Base-by-base conservation (phyloP, 257 asterid species). In the Solanum rostratum region DNA sequence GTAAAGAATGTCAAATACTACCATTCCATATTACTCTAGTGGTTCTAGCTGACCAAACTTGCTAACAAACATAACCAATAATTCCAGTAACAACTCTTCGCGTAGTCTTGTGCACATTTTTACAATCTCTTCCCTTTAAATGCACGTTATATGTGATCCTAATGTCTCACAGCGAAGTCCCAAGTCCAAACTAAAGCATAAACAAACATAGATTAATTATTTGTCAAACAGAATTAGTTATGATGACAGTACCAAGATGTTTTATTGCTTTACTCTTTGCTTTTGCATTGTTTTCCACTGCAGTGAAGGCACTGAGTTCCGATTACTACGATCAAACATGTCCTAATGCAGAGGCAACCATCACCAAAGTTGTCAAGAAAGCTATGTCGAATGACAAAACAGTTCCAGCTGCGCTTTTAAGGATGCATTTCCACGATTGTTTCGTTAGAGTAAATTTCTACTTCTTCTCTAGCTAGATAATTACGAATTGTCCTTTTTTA, bases 401-500 rank as follows among this genome's bases (percentile, higher is more conserved):
- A 9, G 98, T 95, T 43, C 93, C 98, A 0, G 98, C 98, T 11
- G 97, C 97, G n/a, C 87, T 95, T 3, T 97, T 95, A 20, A 86
- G 98, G 86, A 92, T 92, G 98, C 97, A 95, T 60, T 95, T 95
- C 89, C 98, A 95, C 84, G 98, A 95, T 80, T 95, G 98, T 82
- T 94, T 95, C 85, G 86, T 95, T 78, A 93, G 97, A 88, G 98
- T 95, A 88, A 8, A 12, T 15, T 52, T 53, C n/a, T 3, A 46
- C 4, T 37, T 68, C 3, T 37, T 30, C n/a, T n/a, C 22, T 53
- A 46, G 15, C 18, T 27, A 22, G 14, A 16, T 39, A 14, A 52
- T 52, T 14, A 52, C 2, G 18, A n/a, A n/a, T n/a, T n/a, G n/a
- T 11, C 2, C 6, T 12, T 12, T 50, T 13, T 50, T 50, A 3